phyloP scores from a whole-genome alignment of 1,139 yeast genomes.

The Zygosaccharomyces pseudobailii region DNA sequence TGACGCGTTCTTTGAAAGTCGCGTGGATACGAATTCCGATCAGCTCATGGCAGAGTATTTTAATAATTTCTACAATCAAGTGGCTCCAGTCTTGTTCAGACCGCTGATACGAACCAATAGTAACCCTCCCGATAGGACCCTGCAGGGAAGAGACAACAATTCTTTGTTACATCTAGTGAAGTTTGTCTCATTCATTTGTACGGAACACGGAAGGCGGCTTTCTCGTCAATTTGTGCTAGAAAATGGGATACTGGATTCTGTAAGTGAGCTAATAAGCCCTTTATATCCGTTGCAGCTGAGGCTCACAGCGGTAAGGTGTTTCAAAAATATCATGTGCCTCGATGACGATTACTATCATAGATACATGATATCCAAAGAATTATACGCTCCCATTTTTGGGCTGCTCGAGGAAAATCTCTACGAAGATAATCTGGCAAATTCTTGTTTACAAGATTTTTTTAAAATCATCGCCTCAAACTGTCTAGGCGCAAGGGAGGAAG shows the following conservation, averaged over 20 bases:
- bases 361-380: constrained; percentile 51
- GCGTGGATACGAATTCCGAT: constrained; percentile 12
- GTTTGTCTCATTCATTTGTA: constrained; percentile 58
- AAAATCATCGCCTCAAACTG: constrained; percentile 43
- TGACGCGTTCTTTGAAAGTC: constrained; percentile 7
- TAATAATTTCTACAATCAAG: constrained; percentile 53
- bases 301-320: constrained; percentile 60
- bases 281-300: constrained; percentile 47
- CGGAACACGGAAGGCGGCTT: constrained; percentile 52
- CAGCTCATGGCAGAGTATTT: constrained; percentile 50
- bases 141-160: constrained; percentile 35
- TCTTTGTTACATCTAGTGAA: constrained; percentile 65
- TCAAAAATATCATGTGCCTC: constrained; percentile 52
- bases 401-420: constrained; percentile 49
- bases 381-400: constrained; percentile 48
- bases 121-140: constrained; percentile 12
- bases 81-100: constrained; percentile 55
- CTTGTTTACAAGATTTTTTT: constrained; percentile 70
- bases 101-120: constrained; percentile 41
- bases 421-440: constrained; percentile 62
- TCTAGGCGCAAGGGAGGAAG: constrained; percentile 19
- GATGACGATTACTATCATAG: constrained; percentile 59
- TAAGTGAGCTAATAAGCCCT: constrained; percentile 43
- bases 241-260: constrained; percentile 49
- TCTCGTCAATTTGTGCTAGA: constrained; percentile 61